Conservation (phyloP, 345 rosid species). For the thale cress (Arabidopsis thaliana) region TAIR10.1 NC_003075.7:12407501-12408000, state of each 20-base stretch:
- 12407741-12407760: neutral
- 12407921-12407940: neutral
- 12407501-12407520: constrained; percentile 79
- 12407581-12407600: neutral
- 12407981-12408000: constrained; percentile 21
- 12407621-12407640: constrained; percentile 64
- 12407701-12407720: neutral
- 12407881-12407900: constrained; percentile 16
- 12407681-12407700: constrained; percentile 33
- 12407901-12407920: neutral
- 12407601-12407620: constrained; percentile 61
- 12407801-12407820: neutral
- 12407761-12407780: constrained; percentile 21
- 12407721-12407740: neutral
- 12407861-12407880: neutral
- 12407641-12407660: constrained; percentile 80
- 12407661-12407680: constrained; percentile 73
- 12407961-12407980: neutral
- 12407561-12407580: neutral
- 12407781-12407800: neutral
- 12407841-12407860: neutral
- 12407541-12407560: neutral
- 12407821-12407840: neutral
- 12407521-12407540: constrained; percentile 60
- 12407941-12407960: neutral